Base-by-base conservation (phyloP, 1,139 yeast species). In the Suhomyces yuchorum region DNA sequence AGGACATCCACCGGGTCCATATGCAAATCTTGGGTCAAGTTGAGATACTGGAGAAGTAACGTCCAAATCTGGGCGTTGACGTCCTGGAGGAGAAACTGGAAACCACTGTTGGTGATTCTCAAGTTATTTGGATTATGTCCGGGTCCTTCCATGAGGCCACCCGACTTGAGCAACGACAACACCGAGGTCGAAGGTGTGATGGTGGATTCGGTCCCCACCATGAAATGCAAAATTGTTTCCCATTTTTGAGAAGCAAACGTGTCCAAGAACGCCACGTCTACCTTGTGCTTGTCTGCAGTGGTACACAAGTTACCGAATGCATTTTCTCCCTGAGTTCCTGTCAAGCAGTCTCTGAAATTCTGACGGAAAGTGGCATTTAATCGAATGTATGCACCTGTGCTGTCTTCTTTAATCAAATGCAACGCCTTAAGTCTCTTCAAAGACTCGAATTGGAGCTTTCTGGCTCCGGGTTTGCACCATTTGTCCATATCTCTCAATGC, bases 1-100 rank as follows among this genome's bases (percentile, higher is more conserved):
- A 93, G 75, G 37, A 93, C 97, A 61, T 95, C 99, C 23, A 93
- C 99, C 0, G 97, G 95, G 66, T 93, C 96, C 96, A 92, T 89
- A 59, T 87, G 83, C 43, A 89, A 75, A 40, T 84, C 84, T 58
- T 89, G 95, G 0, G 97, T 82, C 76, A 90, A 79, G 62, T 87
- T 87, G 52, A 95, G 72, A 63, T 95, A 95, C 64, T 93, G 97
- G 43, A 93, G 71, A 37, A 93, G 68, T 36, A 93, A 71, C 0
- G 97, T 86, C 99, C 99, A 93, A 14, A 93, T 86, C 67, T 93
- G 99, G 1, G 97, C 89, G 64, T 90, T 91, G 24, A 87, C 87
- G 60, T 92, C 97, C 65, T 93, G 99, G 42, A 93, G 71, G 51
- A 93, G 70, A 61, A 93, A 93, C 69, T 93, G 99, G 65, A 93